A percentile compares a stretch with the other conserved stretches of the same genome.
phyloP scores from a whole-genome alignment of 768 basidiomycete species.

The Gyrodon lividus region DNA sequence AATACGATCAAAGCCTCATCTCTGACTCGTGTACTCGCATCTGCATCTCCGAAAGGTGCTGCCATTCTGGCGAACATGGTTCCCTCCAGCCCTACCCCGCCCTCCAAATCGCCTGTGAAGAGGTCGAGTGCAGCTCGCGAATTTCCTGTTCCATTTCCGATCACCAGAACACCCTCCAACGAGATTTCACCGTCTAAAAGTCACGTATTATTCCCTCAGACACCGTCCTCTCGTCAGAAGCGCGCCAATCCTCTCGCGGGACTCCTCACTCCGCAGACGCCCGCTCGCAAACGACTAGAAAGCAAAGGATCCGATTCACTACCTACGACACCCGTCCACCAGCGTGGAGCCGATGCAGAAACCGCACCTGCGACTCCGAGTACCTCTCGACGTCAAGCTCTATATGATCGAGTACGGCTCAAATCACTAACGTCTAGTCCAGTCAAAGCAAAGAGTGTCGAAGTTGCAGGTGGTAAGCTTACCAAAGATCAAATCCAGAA shows the following conservation, averaged over 20 bases:
- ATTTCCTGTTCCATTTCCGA: conserved; percentile 44
- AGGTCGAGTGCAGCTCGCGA: conserved; percentile 6
- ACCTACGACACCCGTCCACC: conserved; percentile 67
- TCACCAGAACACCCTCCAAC: conserved; percentile 33
- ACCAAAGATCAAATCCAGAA: conserved; percentile 67
- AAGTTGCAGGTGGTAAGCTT: conserved; percentile 44
- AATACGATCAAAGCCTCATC: conserved; percentile 55
- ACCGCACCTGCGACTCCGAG: conserved; percentile 69
- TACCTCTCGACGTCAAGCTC: conserved; percentile 72
- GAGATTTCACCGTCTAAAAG: conserved; percentile 47
- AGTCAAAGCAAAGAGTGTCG: conserved; percentile 48
- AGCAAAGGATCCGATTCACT: conserved; percentile 35
- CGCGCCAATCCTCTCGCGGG: conserved; percentile 34
- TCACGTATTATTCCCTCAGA: conserved; percentile 57
- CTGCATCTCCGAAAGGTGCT: conserved; percentile 65
- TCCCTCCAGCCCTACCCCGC: conserved; percentile 35
- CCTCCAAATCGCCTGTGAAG: conserved; percentile 39
- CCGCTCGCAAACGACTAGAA: conserved; percentile 47
- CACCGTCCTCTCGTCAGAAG: conserved; percentile 54
- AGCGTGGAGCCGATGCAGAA: conserved; percentile 50
- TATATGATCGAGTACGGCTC: conserved; percentile 79
- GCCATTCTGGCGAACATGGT: conserved; percentile 29
- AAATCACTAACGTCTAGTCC: conserved; percentile 69
- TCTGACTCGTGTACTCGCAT: conserved; percentile 68
- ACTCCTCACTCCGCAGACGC: conserved; percentile 37